These are phyloP conservation scores for Dichotomocladium elegans DNA, from an alignment of 371 early-diverging fungal species.

Conservation along the genomic window DNA sequence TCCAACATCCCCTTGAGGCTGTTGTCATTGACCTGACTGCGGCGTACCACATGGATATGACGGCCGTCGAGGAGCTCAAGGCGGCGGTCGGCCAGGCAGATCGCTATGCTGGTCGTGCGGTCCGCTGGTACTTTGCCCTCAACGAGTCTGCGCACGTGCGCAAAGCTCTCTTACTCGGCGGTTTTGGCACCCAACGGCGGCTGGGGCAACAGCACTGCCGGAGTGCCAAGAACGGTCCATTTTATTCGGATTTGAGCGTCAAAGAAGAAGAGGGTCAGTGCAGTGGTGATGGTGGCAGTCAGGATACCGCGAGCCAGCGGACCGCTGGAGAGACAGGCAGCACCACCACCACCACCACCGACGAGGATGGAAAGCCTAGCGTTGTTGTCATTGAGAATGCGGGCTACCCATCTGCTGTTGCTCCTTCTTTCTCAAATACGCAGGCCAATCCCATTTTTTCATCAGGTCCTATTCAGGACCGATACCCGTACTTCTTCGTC, in stretches of 20 bases:
- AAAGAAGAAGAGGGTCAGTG: conserved; percentile 18
- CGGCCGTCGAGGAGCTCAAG: conserved; percentile 69
- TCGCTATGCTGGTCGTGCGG: conserved; percentile 26
- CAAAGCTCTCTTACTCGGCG: conserved; percentile 27
- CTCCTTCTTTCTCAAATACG: conserved; percentile 9
- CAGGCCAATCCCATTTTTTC: conserved; percentile 1
- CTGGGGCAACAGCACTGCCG: conserved; percentile 11
- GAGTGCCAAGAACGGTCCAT: conserved; percentile 5
- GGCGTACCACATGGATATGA: conserved; percentile 76
- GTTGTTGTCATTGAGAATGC: background rate
- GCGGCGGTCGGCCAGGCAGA: conserved; percentile 40
- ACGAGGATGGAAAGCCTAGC: conserved; percentile 10
- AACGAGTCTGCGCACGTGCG: conserved; percentile 19
- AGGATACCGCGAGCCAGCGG: background rate
- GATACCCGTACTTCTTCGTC: conserved; percentile 29
- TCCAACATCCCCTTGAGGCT: conserved; percentile 53
- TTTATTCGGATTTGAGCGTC: conserved; percentile 19
- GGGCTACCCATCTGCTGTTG: conserved; percentile 12
- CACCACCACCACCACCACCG: too few relatives aligned
- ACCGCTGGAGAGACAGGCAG: too few relatives aligned
- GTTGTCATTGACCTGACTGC: conserved; percentile 79
- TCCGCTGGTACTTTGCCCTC: conserved; percentile 34
- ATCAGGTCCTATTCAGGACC: conserved; percentile 12
- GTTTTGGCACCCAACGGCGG: conserved; percentile 38
- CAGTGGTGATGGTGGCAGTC: conserved; percentile 11